These are phyloP conservation scores for Juglanconis oblonga DNA, from an alignment of 2,329 filamentous ascomycete species.

Conservation along the genomic window DNA sequence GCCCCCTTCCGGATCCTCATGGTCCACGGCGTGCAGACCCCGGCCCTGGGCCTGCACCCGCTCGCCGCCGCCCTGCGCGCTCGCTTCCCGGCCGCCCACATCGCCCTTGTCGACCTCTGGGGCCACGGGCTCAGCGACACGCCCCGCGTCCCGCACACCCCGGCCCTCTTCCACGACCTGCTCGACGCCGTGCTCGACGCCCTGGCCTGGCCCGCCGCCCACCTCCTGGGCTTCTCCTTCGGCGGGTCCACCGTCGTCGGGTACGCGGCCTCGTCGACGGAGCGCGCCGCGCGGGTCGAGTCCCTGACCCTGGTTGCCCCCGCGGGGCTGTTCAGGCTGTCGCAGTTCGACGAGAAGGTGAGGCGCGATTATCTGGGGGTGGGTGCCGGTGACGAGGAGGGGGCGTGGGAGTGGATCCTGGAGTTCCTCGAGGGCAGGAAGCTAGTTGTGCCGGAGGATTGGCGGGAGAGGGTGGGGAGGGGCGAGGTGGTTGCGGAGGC, in stretches of 20 bases:
- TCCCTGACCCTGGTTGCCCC: conserved; percentile 44
- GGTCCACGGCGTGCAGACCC: conserved; percentile 50
- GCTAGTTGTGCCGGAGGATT: conserved; percentile 39
- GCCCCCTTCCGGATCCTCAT: conserved; percentile 35
- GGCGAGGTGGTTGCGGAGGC: conserved; percentile 47
- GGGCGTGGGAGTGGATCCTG: conserved; percentile 34
- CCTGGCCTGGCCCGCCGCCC: conserved; percentile 39
- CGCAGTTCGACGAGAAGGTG: conserved; percentile 28
- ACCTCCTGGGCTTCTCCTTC: conserved; percentile 50
- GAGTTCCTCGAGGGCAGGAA: conserved; percentile 41
- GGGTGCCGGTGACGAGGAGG: conserved; percentile 28
- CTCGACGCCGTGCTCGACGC: conserved; percentile 37
- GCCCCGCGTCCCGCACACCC: conserved; percentile 38
- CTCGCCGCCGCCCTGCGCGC: conserved; percentile 35
- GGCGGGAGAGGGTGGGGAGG: conserved; percentile 37
- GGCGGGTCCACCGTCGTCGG: conserved; percentile 38
- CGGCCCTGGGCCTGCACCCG: conserved; percentile 45
- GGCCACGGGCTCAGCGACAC: conserved; percentile 52
- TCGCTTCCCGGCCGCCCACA: conserved; percentile 33
- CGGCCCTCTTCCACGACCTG: conserved; percentile 39
- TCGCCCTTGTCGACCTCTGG: conserved; percentile 48
- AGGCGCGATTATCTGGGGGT: conserved; percentile 4
- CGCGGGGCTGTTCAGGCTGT: conserved; percentile 37
- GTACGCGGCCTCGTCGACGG: conserved; percentile 32
- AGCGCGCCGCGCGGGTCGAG: conserved; percentile 22